These are phyloP conservation scores for Chiua virens DNA, from an alignment of 768 basidiomycete genomes.

Conservation along the genomic window DNA sequence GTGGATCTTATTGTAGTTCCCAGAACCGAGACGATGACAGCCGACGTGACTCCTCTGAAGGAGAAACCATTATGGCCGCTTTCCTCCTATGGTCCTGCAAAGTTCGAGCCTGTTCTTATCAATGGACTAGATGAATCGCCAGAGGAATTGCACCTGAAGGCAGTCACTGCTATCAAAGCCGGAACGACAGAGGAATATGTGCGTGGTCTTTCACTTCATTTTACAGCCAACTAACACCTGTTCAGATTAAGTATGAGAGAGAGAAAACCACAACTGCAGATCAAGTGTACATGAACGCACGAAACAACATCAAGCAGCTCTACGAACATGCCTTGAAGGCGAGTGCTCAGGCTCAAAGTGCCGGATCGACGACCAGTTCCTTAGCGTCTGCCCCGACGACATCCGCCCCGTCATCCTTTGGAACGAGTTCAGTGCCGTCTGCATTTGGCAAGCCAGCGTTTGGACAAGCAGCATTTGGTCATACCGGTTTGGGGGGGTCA, in stretches of 20 bases:
- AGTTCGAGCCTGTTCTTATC: slow-evolving; percentile 68
- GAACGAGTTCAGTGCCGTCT: slow-evolving; percentile 24
- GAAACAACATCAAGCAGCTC: slow-evolving; percentile 46
- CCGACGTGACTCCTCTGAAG: slow-evolving; percentile 55
- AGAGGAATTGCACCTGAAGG: slow-evolving; percentile 76
- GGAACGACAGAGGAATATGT: slow-evolving; percentile 71
- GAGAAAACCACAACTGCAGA: slow-evolving; percentile 55
- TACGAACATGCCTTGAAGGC: slow-evolving; percentile 54
- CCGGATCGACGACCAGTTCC: slow-evolving; percentile 7
- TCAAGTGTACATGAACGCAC: slow-evolving; percentile 46
- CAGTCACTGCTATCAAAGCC: slow-evolving; percentile 51
- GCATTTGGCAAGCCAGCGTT: slow-evolving; percentile 31
- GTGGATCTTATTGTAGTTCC: background rate
- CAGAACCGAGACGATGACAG: slow-evolving; percentile 62
- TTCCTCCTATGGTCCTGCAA: slow-evolving; percentile 75
- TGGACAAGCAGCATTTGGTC: slow-evolving; percentile 42
- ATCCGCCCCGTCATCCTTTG: slow-evolving; percentile 41
- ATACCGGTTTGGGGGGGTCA: slow-evolving; percentile 28
- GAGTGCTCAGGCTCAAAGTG: slow-evolving; percentile 27
- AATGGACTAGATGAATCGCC: slow-evolving; percentile 67
- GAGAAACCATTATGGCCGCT: slow-evolving; percentile 83
- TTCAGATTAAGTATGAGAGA: slow-evolving; percentile 58
- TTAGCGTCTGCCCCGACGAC: slow-evolving; percentile 23
- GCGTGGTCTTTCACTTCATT: slow-evolving; percentile 26
- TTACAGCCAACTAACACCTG: slow-evolving; percentile 1